Base-by-base conservation (phyloP, 805 yeast genomes). In the Wickerhamomyces alni region DNA sequence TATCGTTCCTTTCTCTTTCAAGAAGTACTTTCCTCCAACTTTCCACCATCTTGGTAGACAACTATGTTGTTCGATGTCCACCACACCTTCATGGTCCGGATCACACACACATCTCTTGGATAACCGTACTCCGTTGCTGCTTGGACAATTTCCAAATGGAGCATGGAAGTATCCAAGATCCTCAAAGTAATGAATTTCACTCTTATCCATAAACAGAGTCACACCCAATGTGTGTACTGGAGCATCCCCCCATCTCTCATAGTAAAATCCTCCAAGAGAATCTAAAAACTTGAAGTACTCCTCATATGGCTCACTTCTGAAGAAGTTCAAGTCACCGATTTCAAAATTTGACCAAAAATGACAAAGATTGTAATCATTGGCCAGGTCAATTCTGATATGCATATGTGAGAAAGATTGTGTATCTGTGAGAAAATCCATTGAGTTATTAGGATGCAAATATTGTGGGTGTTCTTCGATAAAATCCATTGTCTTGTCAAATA, bases 231-330 rank as follows among this genome's bases (percentile, higher is more conserved):
- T 69, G 58, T 87, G 96, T 13, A 87, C 85, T 0, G 96, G 96
- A 0, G 96, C 96, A 63, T 88, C 96, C 13, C 96, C 96, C 96
- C 96, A 88, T 42, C 96, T 65, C 61, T 87, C 96, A 41, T 83
- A 82, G 58, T 82, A 82, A 55, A 86, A 85, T 5, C 93, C 93
- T 35, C 87, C 89, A 16, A 75, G 67, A 24, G 68, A 51, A 58
- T 85, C 87, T 45, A 86, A 67, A 57, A 65, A 66, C 21, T 81
- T 72, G 56, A 85, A 86, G 57, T 70, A 84, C 39, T 66, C 68
- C 33, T 63, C 55, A 59, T 86, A 86, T 24, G 72, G 74, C 33
- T 82, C 74, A 27, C 80, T 67, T 57, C 89, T 69, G 68, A 80
- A 86, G 60, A 86, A 79, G 44, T 80, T 71, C 52, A 86, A 66